Base-by-base conservation (phyloP, 2,329 filamentous ascomycete species). In the Dothistroma pini region DNA sequence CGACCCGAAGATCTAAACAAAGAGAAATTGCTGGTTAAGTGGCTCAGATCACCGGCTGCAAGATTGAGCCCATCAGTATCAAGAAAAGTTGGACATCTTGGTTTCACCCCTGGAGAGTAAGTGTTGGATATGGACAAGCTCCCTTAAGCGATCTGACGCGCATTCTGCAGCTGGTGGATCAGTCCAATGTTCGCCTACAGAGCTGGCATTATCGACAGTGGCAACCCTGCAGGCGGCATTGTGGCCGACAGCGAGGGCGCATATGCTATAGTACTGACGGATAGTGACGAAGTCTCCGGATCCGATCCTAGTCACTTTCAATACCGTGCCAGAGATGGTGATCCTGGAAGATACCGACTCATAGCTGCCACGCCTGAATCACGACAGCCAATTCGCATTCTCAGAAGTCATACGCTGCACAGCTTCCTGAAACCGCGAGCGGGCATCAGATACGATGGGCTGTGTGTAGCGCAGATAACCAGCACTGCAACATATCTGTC, bases 391-490 rank as follows among this genome's bases (percentile, higher is more conserved):
- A 68, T 81, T 7, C 74, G 80, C 14, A 72, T 81, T 10, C 70
- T 82, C 57, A 74, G 79, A 38, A 76, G 74, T 53, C 79, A 82
- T 62, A 74, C 71, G 9, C 67, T 80, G 58, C 74, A 72, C 35
- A 79, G 77, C 58, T 71, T 78, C 32, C 80, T 76, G 75, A 74
- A 76, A 11, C 80, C 80, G 2, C 75, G 75, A 61, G 78, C 77
- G 54, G 80, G 80, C 0, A 67, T 81, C 7, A 68, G 80, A 68
- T 82, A 81, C 61, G 80, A 81, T 54, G 80, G 80, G 53, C 61
- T 81, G 78, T 81, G 60, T 70, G 78, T 74, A 53, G 1, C 31
- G 25, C 14, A 5, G 32, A 53, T 38, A 19, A 44, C n/a, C 29
- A 31, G 38, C 41, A 34, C 5, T 21, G 47, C 29, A 21, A 11